Conservation (phyloP, 768 basidiomycete genomes). For the Clavulina sp. region DNA sequence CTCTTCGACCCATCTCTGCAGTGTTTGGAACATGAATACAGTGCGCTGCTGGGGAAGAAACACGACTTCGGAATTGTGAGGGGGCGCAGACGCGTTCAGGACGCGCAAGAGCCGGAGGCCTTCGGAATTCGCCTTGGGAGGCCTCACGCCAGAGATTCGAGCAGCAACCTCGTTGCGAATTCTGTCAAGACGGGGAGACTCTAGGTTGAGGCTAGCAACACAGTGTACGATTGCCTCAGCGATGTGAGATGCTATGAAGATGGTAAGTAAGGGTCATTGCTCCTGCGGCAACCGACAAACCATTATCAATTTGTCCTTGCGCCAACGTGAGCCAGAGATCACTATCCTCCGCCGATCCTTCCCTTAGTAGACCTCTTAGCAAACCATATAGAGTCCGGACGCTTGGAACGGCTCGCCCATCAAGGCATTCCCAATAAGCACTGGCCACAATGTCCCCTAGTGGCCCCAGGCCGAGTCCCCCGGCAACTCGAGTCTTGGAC, state of each 20-base stretch:
- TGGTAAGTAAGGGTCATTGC: neutral
- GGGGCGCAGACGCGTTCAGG: conserved; percentile 56
- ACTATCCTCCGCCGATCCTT: conserved; percentile 42
- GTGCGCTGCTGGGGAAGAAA: conserved; percentile 77
- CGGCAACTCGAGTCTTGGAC: conserved; percentile 7
- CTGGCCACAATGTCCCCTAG: neutral
- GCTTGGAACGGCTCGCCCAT: conserved; percentile 27
- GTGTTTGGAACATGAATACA: conserved; percentile 70
- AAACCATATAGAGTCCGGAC: conserved; percentile 41
- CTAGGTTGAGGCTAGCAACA: conserved; percentile 42
- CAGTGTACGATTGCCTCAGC: conserved; percentile 48
- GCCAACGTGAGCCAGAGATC: conserved; percentile 66
- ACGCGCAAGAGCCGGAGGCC: conserved; percentile 54
- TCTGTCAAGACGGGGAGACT: conserved; percentile 54
- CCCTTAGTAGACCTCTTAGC: conserved; percentile 40
- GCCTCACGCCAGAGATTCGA: conserved; percentile 46
- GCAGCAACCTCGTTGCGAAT: conserved; percentile 85
- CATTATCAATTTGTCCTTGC: conserved; percentile 39
- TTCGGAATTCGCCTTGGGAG: conserved; percentile 42
- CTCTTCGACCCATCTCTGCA: conserved; percentile 60
- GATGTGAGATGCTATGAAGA: conserved; percentile 42
- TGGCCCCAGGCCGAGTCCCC: conserved; percentile 11
- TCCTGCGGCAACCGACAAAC: conserved; percentile 24
- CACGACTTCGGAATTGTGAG: conserved; percentile 55
- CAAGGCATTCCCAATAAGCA: conserved; percentile 15